Evolutionary conservation across 179 eudicot species (phyloP), one percentile per base, ranked within the genome.

Genomic region (Drosera spatulata): DNA sequence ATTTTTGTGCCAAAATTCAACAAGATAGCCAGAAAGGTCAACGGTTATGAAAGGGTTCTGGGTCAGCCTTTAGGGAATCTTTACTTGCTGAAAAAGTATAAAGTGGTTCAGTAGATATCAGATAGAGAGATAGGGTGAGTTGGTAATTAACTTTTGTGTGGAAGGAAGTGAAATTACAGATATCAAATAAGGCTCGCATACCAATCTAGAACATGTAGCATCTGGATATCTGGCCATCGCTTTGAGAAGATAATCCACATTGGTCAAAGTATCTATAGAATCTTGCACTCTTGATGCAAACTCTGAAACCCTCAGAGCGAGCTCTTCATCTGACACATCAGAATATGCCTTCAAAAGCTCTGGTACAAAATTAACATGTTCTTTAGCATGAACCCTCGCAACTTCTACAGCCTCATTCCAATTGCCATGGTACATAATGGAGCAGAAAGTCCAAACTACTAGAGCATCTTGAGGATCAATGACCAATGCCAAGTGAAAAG

Each of bases 401-500:
- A 72, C 69, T 64, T 71, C 69, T 56, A 93, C 71, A 51, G 82
- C 82, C 75, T 84, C 73, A 10, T 62, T 61, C 99, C 96, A 89
- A 2, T 65, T 70, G 58, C 80, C 82, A 75, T 89, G 76, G 64
- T 82, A 82, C 50, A 93, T 77, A 63, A 93, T 77, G 61, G 84
- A 78, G 56, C 84, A 83, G 51, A 93, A 78, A 60, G 86, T 77
- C 85, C 93, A 75, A 63, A 88, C 74, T 46, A 81, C 82, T 66
- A 79, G 73, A 63, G 85, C 77, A 63, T 75, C 80, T 66, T 93
- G 96, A 59, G 96, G 96, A 56, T 82, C 69, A 67, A 48, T 68
- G 50, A 81, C 78, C 68, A 93, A 66, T 60, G 95, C 85, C 50
- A 79, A 56, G 65, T 93, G 99, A 70, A 93, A 86, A 63, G 82